Base-by-base conservation (phyloP, 1,284 basidiomycete species). In the Boletus smithii region DNA sequence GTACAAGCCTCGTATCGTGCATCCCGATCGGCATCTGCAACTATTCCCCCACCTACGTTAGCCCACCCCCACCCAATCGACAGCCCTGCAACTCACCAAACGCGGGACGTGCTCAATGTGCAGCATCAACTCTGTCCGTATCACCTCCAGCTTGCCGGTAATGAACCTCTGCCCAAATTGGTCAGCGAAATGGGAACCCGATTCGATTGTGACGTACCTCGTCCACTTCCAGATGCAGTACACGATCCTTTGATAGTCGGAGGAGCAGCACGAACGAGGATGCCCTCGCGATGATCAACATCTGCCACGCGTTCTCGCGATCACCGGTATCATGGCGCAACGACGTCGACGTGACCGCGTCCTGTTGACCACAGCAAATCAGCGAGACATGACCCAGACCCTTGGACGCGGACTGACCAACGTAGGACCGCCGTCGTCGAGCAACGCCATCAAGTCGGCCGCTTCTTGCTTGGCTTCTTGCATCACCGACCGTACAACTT, bases 161-260 rank as follows among this genome's bases (percentile, higher is more conserved):
- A 61, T 43, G 36, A 61, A 61, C 5, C 4, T 38, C 59, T 60
- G 27, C 9, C 22, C 23, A 24, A 8, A 24, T 24, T 8, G 7
- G 23, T 24, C 5, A 24, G 8, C 8, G 23, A 24, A 24, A 24
- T 24, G 23, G 29, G 14, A 30, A 30, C 8, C 5, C 11, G 14
- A 8, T 1, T 9, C 11, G 8, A 26, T 26, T 5, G 24, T 26
- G 0, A 42, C 62, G 42, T 24, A 61, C 62, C 45, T 65, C 62
- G 47, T 63, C 58, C 35, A 61, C 62, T 30, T 61, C 60, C 30
- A 61, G 23, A 5, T 61, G 48, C 26, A 61, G 49, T 14, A 65
- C 56, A 3, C 60, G 56, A 8, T 6, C 11, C 34, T 47, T 48
- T 1, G 62, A 61, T 8, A 61, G 26, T n/a, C 58, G 47, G 10